Evolutionary conservation across 1,139 yeast genomes (phyloP).

Genomic region (Candida sp.): DNA sequence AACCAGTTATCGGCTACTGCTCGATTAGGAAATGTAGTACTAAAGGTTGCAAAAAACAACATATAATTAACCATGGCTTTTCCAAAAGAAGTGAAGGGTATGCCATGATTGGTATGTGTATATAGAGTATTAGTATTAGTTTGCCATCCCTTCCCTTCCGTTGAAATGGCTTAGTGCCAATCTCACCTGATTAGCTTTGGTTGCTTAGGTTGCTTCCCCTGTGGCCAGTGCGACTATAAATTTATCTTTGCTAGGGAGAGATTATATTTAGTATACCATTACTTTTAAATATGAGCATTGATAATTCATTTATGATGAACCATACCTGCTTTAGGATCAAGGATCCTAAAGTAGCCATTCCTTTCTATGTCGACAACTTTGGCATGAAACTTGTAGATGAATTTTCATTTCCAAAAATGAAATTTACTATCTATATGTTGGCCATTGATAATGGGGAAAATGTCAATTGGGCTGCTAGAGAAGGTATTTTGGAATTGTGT

Average conservation of each 20-base stretch:
- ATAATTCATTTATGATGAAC: constrained; percentile 48
- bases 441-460: constrained; percentile 49
- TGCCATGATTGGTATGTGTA: too few species aligned
- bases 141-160: too few species aligned
- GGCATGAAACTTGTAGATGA: constrained; percentile 65
- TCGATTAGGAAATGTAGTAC: background rate
- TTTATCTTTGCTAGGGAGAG: too few species aligned
- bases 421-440: constrained; percentile 67
- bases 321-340: constrained; percentile 79
- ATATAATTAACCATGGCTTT: too few species aligned
- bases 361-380: constrained; percentile 71
- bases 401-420: constrained; percentile 43
- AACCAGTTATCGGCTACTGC: background rate
- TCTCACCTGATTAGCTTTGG: too few species aligned
- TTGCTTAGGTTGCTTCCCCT: too few species aligned
- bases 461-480: constrained; percentile 54
- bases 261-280: too few species aligned
- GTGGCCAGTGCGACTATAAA: background rate
- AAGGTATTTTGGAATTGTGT: constrained; percentile 81
- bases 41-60: background rate
- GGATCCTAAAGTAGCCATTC: constrained; percentile 70
- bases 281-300: constrained; percentile 9
- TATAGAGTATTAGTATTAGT: too few species aligned
- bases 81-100: too few species aligned
- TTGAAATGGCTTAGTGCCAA: too few species aligned